phyloP scores from a whole-genome alignment of 345 rosid genomes.

The Erysimum cheiranthoides region DNA sequence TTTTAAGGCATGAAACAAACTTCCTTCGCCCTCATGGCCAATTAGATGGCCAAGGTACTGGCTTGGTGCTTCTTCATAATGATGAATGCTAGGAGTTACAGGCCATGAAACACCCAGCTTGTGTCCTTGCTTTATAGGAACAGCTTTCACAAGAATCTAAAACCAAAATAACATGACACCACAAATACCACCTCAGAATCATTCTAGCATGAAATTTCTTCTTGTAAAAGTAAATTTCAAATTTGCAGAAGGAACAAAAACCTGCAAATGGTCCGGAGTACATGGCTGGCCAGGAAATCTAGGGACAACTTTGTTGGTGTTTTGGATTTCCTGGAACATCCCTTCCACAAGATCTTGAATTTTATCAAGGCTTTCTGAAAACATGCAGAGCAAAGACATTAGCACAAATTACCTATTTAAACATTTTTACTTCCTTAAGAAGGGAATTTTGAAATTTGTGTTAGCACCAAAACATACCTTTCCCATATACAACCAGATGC shows the following conservation, averaged over 20 bases:
- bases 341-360: slow-evolving; percentile 68
- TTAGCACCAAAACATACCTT: slow-evolving; percentile 57
- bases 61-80: slow-evolving; percentile 85
- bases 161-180: slow-evolving; percentile 25
- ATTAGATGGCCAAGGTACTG: slow-evolving; percentile 88
- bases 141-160: slow-evolving; percentile 81
- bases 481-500: slow-evolving; percentile 85
- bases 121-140: slow-evolving; percentile 91
- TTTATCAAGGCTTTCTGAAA: slow-evolving; percentile 77
- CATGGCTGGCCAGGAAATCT: slow-evolving; percentile 87
- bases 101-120: slow-evolving; percentile 82
- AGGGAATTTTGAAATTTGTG: neutral
- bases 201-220: slow-evolving; percentile 17
- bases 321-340: slow-evolving; percentile 71
- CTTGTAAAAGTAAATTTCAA: neutral
- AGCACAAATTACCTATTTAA: slow-evolving; percentile 11
- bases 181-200: slow-evolving; percentile 27
- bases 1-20: slow-evolving; percentile 80
- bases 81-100: slow-evolving; percentile 76
- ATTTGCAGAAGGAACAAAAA: slow-evolving; percentile 32
- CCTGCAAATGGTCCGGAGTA: slow-evolving; percentile 83
- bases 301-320: slow-evolving; percentile 52
- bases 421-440: neutral
- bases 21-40: slow-evolving; percentile 96
- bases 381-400: slow-evolving; percentile 43